Conservation (phyloP, 176 grass and related monocot species). For the Echinochloa phyllopogon region DNA sequence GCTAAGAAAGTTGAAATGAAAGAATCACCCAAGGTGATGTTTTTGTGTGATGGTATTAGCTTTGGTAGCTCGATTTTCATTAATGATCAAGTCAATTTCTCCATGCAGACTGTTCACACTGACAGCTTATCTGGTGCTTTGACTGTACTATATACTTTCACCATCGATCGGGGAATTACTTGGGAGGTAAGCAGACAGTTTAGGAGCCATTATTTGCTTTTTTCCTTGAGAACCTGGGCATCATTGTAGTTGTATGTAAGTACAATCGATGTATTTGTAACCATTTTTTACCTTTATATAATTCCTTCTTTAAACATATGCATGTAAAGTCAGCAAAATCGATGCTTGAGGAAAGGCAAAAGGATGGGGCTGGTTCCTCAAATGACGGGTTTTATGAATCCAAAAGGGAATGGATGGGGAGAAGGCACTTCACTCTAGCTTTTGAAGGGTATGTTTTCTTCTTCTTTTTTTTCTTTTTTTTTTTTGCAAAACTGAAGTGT, state of each 20-base stretch:
- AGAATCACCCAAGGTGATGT: conserved; percentile 74
- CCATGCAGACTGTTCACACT: conserved; percentile 83
- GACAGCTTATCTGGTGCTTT: conserved; percentile 88
- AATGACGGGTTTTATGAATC: conserved; percentile 97
- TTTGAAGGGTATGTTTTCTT: conserved; percentile 70
- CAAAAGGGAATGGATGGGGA: conserved; percentile 98
- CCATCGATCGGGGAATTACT: conserved; percentile 80
- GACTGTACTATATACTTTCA: conserved; percentile 88
- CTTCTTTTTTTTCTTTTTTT: no score
- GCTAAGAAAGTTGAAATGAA: conserved; percentile 89
- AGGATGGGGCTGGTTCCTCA: conserved; percentile 54
- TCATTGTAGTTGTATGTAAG: conserved; percentile 33
- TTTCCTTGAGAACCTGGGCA: conserved; percentile 31
- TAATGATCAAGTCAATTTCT: conserved; percentile 40
- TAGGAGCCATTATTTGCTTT: conserved; percentile 33
- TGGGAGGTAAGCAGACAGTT: conserved; percentile 77
- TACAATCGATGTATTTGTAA: conserved; percentile 1
- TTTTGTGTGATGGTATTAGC: conserved; percentile 28
- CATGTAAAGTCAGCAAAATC: conserved; percentile 64
- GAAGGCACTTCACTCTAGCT: conserved; percentile 83
- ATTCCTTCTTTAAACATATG: conserved; percentile 45
- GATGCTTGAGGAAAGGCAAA: conserved; percentile 74
- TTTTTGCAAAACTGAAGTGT: conserved; percentile 55
- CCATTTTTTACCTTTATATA: conserved; percentile 10
- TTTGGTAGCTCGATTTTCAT: conserved; percentile 12